Evolutionary conservation across 129 eudicot genomes (phyloP).

Genomic region (Oenanthe sinensis): DNA sequence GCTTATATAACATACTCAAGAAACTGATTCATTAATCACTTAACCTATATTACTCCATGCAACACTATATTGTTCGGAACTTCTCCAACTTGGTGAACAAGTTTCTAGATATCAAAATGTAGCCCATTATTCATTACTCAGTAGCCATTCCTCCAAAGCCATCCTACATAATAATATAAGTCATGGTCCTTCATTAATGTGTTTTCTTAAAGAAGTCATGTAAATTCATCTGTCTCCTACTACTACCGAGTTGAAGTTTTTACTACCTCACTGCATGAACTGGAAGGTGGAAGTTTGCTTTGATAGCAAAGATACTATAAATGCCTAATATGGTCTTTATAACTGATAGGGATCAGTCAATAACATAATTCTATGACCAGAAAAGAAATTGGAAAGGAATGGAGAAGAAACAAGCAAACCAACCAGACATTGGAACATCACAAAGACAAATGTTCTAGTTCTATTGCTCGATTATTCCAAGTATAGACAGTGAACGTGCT

Average conservation of each 20-base stretch:
- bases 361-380: neutral
- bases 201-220: neutral
- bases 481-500: neutral
- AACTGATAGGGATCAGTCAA: neutral
- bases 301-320: neutral
- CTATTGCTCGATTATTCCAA: neutral
- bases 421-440: neutral
- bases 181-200: neutral
- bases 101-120: neutral
- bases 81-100: neutral
- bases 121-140: neutral
- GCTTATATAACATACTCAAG: neutral
- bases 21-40: neutral
- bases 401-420: neutral
- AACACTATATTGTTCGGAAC: neutral
- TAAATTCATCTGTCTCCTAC: neutral
- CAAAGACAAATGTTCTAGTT: neutral
- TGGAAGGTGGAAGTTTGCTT: neutral
- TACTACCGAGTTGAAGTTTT: neutral
- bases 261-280: neutral
- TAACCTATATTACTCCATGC: neutral
- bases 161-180: neutral
- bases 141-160: neutral
- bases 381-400: neutral
- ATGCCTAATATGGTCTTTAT: neutral